phyloP scores from a whole-genome alignment of 768 basidiomycete species.

The Nevesoporus exiguus region DNA sequence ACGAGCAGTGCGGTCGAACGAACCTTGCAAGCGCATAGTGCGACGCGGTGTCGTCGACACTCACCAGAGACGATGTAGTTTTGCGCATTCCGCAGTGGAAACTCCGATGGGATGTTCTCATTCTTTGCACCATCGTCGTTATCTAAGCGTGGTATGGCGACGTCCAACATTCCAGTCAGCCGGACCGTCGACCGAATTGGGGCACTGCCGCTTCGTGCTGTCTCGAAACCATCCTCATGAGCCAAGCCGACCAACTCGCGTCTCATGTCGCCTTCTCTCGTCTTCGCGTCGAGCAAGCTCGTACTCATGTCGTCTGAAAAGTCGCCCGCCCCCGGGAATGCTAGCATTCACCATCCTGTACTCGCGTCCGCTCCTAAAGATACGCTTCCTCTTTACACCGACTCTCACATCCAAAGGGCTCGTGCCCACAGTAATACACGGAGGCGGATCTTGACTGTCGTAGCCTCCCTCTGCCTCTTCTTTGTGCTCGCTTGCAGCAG shows the following conservation, averaged over 20 bases:
- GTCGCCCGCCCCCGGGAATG: not conserved
- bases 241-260: not conserved
- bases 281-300: not conserved
- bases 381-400: constrained; percentile 19
- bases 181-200: not conserved
- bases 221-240: not conserved
- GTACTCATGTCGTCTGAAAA: constrained; percentile 11
- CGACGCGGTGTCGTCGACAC: constrained; percentile 13
- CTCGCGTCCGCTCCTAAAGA: constrained; percentile 1
- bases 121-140: not conserved
- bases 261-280: not conserved
- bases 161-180: not conserved
- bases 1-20: not conserved
- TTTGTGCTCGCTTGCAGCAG: constrained; percentile 1
- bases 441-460: constrained; percentile 10
- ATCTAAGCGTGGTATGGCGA: constrained; percentile 11
- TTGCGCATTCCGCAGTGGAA: not conserved
- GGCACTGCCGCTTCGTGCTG: not conserved
- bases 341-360: not conserved
- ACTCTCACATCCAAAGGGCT: not conserved
- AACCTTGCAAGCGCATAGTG: constrained; percentile 9
- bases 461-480: constrained; percentile 15
- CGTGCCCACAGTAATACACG: constrained; percentile 5
- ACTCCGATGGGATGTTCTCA: not conserved
- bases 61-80: not conserved